Base-by-base conservation (phyloP, 2,329 filamentous ascomycete genomes). In the Fusarium sp. region DNA sequence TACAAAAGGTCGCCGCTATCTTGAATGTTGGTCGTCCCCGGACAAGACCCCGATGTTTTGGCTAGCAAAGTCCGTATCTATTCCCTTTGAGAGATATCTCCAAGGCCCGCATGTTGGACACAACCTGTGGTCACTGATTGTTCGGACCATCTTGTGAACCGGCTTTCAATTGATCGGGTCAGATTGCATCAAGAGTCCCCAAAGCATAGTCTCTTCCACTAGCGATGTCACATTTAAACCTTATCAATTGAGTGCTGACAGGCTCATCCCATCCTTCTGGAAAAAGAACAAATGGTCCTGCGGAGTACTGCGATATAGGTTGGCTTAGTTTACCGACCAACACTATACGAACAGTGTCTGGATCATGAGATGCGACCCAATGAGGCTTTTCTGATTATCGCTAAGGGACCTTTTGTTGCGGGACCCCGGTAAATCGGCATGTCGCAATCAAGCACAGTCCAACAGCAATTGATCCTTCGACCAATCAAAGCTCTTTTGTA, bases 201-300 rank as follows among this genome's bases (percentile, higher is more conserved):
- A 38, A n/a, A 38, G 34, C 18, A n/a, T 38, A 38, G 10, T 38
- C 10, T 38, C 34, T 4, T 38, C 34, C 34, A 38, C 34, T 16
- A n/a, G 18, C 20, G 25, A n/a, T 27, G n/a, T 12, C 4, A 22
- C 29, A n/a, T 34, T 25, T 25, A 8, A 38, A 63, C 16, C 34
- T 30, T 63, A 63, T 63, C 30, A 59, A 34, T 59, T 65, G 52
- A 43, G 60, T 65, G 60, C 62, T 65, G 45, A 65, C 45, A 32
- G 18, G 45, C 29, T 47, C 29, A 50, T 45, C 27, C 57, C 30
- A 63, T 16, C 34, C 32, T 30, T 42, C 58, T 53, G 20, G 45
- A 30, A 52, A 24, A 8, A 24, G 3, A 34, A 25, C 20, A 34
- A 25, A 34, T 12, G 16, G 16, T 22, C 50, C 24, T 20, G 15